Evolutionary conservation across 768 basidiomycete genomes (phyloP).

Genomic region (Peribolospora baueri): DNA sequence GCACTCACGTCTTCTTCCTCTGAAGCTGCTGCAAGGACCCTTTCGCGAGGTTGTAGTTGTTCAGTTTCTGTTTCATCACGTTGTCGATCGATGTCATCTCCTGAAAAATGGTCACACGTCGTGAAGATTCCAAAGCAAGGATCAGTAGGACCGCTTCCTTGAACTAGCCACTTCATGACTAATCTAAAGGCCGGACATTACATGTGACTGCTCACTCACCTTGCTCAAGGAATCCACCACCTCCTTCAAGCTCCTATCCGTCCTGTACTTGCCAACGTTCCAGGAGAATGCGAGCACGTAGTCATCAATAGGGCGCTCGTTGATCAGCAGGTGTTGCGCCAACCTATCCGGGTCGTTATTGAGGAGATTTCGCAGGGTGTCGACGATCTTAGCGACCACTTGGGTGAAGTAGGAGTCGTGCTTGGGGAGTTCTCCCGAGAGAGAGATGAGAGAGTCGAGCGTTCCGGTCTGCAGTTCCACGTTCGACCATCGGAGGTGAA

Average conservation of each 20-base stretch:
- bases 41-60: conserved; percentile 80
- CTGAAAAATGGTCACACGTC: conserved; percentile 23
- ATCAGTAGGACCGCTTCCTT: background rate
- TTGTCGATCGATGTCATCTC: conserved; percentile 89
- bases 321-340: conserved; percentile 45
- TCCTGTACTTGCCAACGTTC: conserved; percentile 77
- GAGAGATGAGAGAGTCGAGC: conserved; percentile 57
- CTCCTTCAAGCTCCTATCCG: conserved; percentile 48
- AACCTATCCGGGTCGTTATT: conserved; percentile 42
- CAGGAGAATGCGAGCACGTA: conserved; percentile 67
- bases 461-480: conserved; percentile 50
- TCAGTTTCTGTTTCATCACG: conserved; percentile 72
- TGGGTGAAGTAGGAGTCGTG: conserved; percentile 66
- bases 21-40: conserved; percentile 76
- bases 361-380: conserved; percentile 68
- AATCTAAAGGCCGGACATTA: background rate
- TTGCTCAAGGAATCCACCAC: conserved; percentile 64
- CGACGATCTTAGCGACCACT: conserved; percentile 74
- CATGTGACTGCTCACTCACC: conserved; percentile 25
- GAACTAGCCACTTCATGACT: no score
- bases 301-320: conserved; percentile 52
- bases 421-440: conserved; percentile 85
- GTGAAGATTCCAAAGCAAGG: background rate
- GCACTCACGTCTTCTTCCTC: conserved; percentile 63
- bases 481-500: no score